Percentiles rank a stretch among this genome's conserved stretches.
Evolutionary conservation across 441 rosid species (phyloP).

Genomic region (Croton laevigatus): DNA sequence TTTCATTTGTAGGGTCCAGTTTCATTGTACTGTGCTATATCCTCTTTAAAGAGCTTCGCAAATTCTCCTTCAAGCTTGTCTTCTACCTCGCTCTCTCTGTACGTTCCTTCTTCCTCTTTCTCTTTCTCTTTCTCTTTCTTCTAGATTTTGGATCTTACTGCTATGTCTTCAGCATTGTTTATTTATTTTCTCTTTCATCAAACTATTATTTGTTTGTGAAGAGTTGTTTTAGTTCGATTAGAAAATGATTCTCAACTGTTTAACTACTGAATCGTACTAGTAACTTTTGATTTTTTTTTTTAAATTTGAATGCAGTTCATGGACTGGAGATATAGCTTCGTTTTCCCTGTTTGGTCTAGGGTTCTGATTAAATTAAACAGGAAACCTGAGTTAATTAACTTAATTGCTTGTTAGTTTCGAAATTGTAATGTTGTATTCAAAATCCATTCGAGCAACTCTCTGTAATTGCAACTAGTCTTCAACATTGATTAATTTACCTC

Average conservation of each 20-base stretch:
- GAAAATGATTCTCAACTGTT: neutral
- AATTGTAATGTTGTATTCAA: neutral
- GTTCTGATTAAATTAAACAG: neutral
- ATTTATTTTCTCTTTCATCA: neutral
- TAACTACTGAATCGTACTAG: neutral
- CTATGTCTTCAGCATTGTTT: neutral
- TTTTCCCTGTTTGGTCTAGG: neutral
- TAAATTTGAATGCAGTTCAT: neutral
- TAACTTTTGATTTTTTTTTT: neutral
- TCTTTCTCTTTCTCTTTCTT: neutral
- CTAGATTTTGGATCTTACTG: neutral
- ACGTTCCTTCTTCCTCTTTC: constrained; percentile 1
- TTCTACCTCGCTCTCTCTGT: constrained; percentile 91
- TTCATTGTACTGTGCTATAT: constrained; percentile 87
- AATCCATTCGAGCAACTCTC: neutral
- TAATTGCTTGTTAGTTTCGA: neutral
- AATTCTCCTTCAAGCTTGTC: constrained; percentile 97
- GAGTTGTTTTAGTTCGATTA: neutral
- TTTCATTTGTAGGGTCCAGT: constrained; percentile 79
- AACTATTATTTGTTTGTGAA: neutral
- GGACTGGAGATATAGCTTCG: neutral
- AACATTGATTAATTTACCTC: neutral
- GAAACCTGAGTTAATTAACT: neutral
- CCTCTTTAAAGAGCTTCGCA: constrained; percentile 89
- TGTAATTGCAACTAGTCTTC: neutral